A percentile compares a stretch with the other conserved stretches of the same genome.
These are phyloP conservation scores for Wickerhamomyces mucosus DNA, from an alignment of 805 yeast genomes.

Conservation along the genomic window DNA sequence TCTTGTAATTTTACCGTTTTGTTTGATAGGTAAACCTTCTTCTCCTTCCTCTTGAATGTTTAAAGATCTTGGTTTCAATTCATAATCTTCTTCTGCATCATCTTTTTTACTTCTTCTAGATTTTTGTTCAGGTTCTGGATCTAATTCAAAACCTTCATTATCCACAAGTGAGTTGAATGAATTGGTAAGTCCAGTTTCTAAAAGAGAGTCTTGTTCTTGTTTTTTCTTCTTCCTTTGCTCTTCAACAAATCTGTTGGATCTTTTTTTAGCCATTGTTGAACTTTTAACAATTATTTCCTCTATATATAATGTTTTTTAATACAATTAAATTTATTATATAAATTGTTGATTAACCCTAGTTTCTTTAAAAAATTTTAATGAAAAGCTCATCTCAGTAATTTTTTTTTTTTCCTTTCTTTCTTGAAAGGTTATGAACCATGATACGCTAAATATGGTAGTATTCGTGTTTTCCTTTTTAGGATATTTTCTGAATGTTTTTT, in stretches of 20 bases:
- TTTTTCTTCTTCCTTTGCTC: conserved; percentile 18
- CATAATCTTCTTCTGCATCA: conserved; percentile 76
- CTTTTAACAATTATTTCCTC: neutral
- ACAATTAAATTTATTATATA: no score
- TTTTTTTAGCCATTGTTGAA: conserved; percentile 32
- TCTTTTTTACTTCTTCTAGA: conserved; percentile 21
- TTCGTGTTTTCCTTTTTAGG: no score
- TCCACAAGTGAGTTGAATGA: conserved; percentile 8
- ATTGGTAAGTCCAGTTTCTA: conserved; percentile 17
- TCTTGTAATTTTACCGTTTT: conserved; percentile 67
- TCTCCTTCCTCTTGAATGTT: conserved; percentile 33
- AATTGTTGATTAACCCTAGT: no score
- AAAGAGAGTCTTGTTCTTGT: conserved; percentile 14
- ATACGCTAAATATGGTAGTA: no score
- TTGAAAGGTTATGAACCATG: no score
- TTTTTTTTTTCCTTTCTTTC: no score
- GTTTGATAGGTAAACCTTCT: conserved; percentile 77
- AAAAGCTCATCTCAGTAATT: conserved; percentile 2
- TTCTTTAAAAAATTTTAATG: no score
- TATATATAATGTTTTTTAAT: no score
- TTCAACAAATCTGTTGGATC: conserved; percentile 26
- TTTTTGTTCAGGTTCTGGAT: conserved; percentile 2
- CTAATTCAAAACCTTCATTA: conserved; percentile 6
- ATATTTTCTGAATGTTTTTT: no score
- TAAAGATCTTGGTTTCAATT: conserved; percentile 54